phyloP scores from a whole-genome alignment of 192 early-diverging fungal genomes.

The Podila verticillata region DNA sequence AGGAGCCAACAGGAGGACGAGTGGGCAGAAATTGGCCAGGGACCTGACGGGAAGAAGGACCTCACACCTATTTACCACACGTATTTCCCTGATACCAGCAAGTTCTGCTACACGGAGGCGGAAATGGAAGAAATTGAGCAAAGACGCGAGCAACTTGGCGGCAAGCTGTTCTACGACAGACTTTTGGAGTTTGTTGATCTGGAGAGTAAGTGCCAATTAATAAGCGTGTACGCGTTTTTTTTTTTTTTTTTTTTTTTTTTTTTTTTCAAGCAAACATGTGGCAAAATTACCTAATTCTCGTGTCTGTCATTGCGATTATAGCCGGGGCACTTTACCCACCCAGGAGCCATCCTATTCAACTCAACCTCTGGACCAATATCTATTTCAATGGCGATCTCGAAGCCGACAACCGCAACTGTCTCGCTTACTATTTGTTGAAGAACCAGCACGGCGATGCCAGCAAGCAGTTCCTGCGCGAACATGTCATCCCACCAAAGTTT shows the following conservation, averaged over 20 bases:
- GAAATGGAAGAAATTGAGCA: slow-evolving; percentile 36
- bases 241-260: too few species aligned
- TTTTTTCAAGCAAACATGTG: background rate
- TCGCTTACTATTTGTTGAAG: slow-evolving; percentile 46
- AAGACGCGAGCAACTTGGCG: slow-evolving; percentile 26
- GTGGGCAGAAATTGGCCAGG: slow-evolving; percentile 17
- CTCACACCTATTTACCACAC: slow-evolving; percentile 14
- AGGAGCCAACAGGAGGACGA: slow-evolving; percentile 31
- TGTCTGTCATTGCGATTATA: slow-evolving; percentile 6
- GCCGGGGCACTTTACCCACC: slow-evolving; percentile 38
- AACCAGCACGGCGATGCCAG: slow-evolving; percentile 30
- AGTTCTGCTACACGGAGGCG: slow-evolving; percentile 28
- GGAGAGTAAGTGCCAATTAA: slow-evolving; percentile 8
- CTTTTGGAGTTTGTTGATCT: slow-evolving; percentile 39
- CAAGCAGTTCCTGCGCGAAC: slow-evolving; percentile 40
- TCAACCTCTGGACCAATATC: slow-evolving; percentile 47
- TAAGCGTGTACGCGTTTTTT: background rate
- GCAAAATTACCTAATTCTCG: background rate
- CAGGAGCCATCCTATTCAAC: slow-evolving; percentile 28
- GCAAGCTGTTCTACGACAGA: slow-evolving; percentile 46
- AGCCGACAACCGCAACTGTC: slow-evolving; percentile 43
- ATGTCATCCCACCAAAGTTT: slow-evolving; percentile 40
- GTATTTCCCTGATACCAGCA: slow-evolving; percentile 26
- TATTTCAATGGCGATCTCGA: slow-evolving; percentile 37
- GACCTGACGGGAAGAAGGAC: slow-evolving; percentile 14